Conservation (phyloP, 305 asterid genomes). For the Ilex paraguariensis region DNA sequence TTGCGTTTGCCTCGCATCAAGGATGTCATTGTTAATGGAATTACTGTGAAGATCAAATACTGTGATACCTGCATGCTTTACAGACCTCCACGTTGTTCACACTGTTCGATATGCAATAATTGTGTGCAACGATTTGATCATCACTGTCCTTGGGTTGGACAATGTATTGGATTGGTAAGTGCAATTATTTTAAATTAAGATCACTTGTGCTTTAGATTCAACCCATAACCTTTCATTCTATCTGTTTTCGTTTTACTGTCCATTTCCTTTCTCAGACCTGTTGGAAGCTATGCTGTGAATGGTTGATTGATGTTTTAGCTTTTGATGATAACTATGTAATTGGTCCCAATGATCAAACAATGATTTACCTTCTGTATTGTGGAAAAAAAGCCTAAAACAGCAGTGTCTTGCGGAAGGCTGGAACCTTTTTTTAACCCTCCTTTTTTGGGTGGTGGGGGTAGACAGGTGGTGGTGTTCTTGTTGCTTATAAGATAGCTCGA, state of each 20-base stretch:
- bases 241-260: not conserved
- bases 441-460: no score
- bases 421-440: no score
- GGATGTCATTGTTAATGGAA: slow-evolving; percentile 62
- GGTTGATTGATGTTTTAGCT: no score
- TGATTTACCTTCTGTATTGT: no score
- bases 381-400: no score
- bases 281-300: no score
- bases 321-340: no score
- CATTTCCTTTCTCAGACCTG: not conserved
- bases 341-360: no score
- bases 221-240: not conserved
- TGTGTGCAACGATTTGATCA: slow-evolving; percentile 91
- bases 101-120: slow-evolving; percentile 85
- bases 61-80: slow-evolving; percentile 87
- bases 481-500: no score
- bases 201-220: not conserved
- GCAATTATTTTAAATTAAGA: not conserved
- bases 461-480: no score
- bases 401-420: no score
- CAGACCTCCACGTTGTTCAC: slow-evolving; percentile 91
- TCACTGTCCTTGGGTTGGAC: slow-evolving; percentile 98
- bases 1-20: slow-evolving; percentile 60
- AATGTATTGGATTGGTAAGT: slow-evolving; percentile 81
- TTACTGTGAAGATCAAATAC: slow-evolving; percentile 65